A percentile compares a stretch with the other conserved stretches of the same genome.
These are phyloP conservation scores for Juncus effusus DNA, from an alignment of 176 grass and related monocot species.

Conservation along the genomic window DNA sequence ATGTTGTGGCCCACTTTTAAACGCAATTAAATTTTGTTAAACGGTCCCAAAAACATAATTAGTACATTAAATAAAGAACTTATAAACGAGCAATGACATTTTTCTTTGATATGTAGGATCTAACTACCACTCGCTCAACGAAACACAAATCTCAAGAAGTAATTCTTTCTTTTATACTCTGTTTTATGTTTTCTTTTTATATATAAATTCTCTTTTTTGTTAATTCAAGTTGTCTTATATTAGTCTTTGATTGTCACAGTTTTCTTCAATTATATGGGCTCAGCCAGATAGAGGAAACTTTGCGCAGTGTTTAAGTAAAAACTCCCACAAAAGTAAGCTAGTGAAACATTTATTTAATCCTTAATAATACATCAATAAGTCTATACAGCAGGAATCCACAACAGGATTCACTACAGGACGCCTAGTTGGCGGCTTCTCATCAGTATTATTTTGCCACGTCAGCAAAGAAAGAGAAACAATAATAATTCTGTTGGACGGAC, in stretches of 20 bases:
- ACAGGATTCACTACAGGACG: too few relatives aligned
- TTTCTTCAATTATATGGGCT: conserved; percentile 56
- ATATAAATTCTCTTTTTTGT: conserved; percentile 10
- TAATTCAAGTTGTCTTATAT: conserved; percentile 23
- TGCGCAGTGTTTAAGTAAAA: conserved; percentile 70
- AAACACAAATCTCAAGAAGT: conserved; percentile 44
- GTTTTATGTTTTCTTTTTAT: conserved; percentile 10
- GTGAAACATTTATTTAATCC: neutral
- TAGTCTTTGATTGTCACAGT: conserved; percentile 39
- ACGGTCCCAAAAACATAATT: conserved; percentile 1
- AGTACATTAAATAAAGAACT: neutral
- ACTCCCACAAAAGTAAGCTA: conserved; percentile 78
- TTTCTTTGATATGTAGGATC: conserved; percentile 54
- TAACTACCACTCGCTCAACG: conserved; percentile 44
- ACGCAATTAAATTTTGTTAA: conserved; percentile 28
- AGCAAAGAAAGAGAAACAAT: too few relatives aligned
- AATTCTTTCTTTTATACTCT: conserved; percentile 25
- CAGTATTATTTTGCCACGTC: too few relatives aligned
- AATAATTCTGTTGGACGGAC: too few relatives aligned
- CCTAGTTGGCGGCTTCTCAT: too few relatives aligned
- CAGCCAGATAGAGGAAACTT: conserved; percentile 72
- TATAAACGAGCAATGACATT: neutral
- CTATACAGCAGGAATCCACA: too few relatives aligned
- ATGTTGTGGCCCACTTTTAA: neutral
- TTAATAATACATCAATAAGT: too few relatives aligned